These are phyloP conservation scores for Pichia sp. DNA, from an alignment of 1,139 yeast genomes.

Conservation along the genomic window DNA sequence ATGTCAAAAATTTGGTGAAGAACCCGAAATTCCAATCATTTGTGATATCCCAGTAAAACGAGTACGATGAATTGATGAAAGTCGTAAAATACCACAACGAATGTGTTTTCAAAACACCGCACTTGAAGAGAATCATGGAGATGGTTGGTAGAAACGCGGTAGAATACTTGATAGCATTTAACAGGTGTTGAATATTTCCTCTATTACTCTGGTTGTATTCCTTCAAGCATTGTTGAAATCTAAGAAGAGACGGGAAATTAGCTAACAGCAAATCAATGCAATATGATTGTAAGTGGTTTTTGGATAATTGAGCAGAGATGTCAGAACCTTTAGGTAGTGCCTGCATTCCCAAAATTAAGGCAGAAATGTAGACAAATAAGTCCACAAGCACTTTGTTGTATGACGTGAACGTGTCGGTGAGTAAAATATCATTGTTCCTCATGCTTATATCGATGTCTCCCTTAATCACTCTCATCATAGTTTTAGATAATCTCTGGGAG, in stretches of 20 bases:
- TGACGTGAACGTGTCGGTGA: conserved; percentile 78
- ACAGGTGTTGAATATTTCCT: conserved; percentile 46
- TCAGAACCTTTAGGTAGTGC: conserved; percentile 22
- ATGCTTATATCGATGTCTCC: conserved; percentile 52
- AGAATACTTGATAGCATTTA: conserved; percentile 68
- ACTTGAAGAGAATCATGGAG: conserved; percentile 34
- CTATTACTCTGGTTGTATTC: conserved; percentile 51
- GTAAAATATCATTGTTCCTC: conserved; percentile 71
- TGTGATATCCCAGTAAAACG: conserved; percentile 81
- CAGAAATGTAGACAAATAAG: conserved; percentile 42
- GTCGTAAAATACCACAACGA: conserved; percentile 46
- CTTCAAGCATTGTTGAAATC: conserved; percentile 72
- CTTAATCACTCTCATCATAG: conserved; percentile 44
- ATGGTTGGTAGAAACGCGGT: conserved; percentile 62
- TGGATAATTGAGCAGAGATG: conserved; percentile 16
- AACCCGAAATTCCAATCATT: conserved; percentile 85
- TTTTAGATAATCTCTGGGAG: conserved; percentile 38
- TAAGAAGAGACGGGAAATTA: conserved; percentile 55
- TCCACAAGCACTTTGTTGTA: conserved; percentile 73
- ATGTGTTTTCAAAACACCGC: conserved; percentile 14
- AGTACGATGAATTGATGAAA: conserved; percentile 62
- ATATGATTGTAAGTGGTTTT: conserved; percentile 23
- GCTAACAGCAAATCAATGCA: conserved; percentile 43
- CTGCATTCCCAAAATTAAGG: conserved; percentile 32
- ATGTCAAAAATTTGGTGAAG: conserved; percentile 30